phyloP scores from a whole-genome alignment of 2,329 filamentous ascomycete species.

The Penicillium sp. region DNA sequence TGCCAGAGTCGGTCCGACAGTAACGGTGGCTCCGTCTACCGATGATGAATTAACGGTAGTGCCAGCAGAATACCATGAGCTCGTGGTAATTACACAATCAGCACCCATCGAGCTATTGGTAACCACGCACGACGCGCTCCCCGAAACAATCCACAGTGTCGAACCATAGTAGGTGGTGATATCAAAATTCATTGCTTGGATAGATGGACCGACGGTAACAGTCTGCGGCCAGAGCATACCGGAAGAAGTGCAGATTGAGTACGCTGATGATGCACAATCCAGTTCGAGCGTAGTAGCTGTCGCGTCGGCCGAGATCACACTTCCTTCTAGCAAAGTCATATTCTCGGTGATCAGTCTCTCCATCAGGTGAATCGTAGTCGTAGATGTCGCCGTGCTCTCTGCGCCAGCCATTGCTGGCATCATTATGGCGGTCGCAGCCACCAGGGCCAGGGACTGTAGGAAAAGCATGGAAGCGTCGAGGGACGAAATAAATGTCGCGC shows the following conservation, averaged over 20 bases:
- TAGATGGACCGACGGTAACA: not conserved
- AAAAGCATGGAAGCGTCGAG: not conserved
- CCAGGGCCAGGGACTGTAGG: not conserved
- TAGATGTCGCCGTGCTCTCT: not conserved
- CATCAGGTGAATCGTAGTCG: not conserved
- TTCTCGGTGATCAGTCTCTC: not conserved
- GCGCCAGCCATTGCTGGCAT: not conserved
- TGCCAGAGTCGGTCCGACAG: not conserved
- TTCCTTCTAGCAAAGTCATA: not conserved
- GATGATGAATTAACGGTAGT: not conserved
- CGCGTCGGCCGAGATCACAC: not conserved
- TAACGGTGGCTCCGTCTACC: not conserved
- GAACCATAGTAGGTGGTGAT: not conserved
- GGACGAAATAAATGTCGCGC: not conserved
- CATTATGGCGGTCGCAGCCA: not conserved
- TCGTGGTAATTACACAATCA: not conserved
- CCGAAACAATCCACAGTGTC: not conserved
- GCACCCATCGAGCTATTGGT: not conserved
- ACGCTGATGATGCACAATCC: not conserved
- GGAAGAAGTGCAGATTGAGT: not conserved
- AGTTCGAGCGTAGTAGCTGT: not conserved
- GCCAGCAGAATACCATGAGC: not conserved
- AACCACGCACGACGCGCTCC: not conserved
- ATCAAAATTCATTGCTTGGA: not conserved
- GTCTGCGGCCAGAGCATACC: not conserved